phyloP scores from a whole-genome alignment of 306 rosid genomes.

The Vigna nakashimae region DNA sequence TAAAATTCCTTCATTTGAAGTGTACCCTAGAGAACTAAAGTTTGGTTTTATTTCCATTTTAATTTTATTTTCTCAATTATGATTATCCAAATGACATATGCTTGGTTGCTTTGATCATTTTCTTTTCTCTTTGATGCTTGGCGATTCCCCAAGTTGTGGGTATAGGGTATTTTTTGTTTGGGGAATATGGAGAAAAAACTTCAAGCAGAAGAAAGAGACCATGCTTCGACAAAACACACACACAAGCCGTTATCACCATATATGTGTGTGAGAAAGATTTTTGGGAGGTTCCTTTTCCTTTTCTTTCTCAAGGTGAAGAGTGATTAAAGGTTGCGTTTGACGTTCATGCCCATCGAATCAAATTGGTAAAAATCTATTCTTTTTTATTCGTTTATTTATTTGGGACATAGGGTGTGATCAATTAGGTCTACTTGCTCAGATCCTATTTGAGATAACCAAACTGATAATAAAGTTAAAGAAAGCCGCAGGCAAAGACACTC shows the following conservation, averaged over 20 bases:
- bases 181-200: slow-evolving; percentile 64
- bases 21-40: slow-evolving; percentile 48
- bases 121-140: slow-evolving; percentile 59
- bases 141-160: slow-evolving; percentile 71
- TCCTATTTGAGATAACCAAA: slow-evolving; percentile 47
- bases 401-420: slow-evolving; percentile 50
- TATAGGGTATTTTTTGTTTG: slow-evolving; percentile 52
- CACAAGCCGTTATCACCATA: slow-evolving; percentile 33
- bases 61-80: slow-evolving; percentile 36
- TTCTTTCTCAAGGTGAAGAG: slow-evolving; percentile 48
- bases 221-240: slow-evolving; percentile 45
- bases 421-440: slow-evolving; percentile 51
- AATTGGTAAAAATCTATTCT: slow-evolving; percentile 26
- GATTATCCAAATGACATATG: slow-evolving; percentile 67
- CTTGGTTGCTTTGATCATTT: slow-evolving; percentile 52
- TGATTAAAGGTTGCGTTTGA: slow-evolving; percentile 53
- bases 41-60: slow-evolving; percentile 23
- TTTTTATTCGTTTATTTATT: not conserved
- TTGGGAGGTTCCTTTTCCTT: slow-evolving; percentile 27
- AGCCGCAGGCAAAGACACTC: slow-evolving; percentile 61
- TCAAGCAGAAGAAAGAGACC: slow-evolving; percentile 59
- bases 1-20: slow-evolving; percentile 64
- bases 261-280: slow-evolving; percentile 32
- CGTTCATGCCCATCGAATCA: slow-evolving; percentile 52
- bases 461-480: slow-evolving; percentile 51